Conservation (phyloP, 345 rosid species). For the Hevea brasiliensis region DNA sequence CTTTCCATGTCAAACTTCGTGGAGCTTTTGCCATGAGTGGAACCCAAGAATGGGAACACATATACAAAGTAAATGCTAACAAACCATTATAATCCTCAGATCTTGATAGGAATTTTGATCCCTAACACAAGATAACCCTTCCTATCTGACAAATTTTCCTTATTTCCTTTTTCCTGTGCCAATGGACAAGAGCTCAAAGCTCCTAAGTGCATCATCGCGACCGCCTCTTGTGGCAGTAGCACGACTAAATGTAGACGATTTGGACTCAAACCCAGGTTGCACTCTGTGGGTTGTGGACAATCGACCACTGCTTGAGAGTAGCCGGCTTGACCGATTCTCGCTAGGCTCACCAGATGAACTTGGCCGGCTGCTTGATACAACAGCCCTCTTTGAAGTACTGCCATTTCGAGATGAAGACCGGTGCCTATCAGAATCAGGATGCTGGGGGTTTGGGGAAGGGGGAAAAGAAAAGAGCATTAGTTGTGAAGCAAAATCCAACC, state of each 20-base stretch:
- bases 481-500: background rate
- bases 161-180: conserved; percentile 41
- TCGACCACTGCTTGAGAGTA: conserved; percentile 62
- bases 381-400: conserved; percentile 68
- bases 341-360: conserved; percentile 76
- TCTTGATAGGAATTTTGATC: background rate
- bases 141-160: conserved; percentile 2
- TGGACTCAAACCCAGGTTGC: conserved; percentile 63
- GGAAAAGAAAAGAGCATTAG: background rate
- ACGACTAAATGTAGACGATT: conserved; percentile 50
- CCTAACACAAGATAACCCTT: conserved; percentile 17
- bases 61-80: conserved; percentile 20
- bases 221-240: conserved; percentile 43
- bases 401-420: conserved; percentile 64
- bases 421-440: conserved; percentile 48
- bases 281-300: conserved; percentile 57
- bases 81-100: conserved; percentile 3
- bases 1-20: background rate
- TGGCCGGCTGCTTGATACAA: conserved; percentile 58
- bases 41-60: conserved; percentile 14
- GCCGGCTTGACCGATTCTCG: conserved; percentile 62
- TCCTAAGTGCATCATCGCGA: conserved; percentile 54
- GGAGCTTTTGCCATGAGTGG: conserved; percentile 5
- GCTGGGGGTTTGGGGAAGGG: conserved; percentile 34
- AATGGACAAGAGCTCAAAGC: conserved; percentile 67